Evolutionary conservation across 2,329 filamentous ascomycete species (phyloP).

Genomic region (Aspergillus quadricinctus): DNA sequence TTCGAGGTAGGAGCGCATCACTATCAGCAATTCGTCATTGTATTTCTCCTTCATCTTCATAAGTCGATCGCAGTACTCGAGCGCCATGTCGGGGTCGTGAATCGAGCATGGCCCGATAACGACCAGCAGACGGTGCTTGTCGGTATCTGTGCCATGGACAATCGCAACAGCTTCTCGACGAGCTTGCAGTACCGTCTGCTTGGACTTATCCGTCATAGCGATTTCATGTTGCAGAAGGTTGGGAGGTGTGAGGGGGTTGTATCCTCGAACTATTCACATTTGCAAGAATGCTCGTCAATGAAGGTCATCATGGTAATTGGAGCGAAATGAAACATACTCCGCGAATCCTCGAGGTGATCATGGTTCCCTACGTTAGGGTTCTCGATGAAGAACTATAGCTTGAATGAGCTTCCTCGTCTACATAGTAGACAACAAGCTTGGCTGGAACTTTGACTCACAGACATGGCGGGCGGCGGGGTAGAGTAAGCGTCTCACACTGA

Average conservation of each 20-base stretch:
- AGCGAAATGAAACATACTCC: slow-evolving; percentile 56
- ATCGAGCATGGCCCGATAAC: slow-evolving; percentile 96
- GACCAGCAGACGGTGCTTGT: slow-evolving; percentile 60
- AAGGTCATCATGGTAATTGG: not conserved
- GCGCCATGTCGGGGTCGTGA: slow-evolving; percentile 84
- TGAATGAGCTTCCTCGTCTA: slow-evolving; percentile 1
- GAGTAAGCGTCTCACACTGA: not conserved
- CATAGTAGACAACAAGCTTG: slow-evolving; percentile 1
- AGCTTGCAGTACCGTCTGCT: slow-evolving; percentile 53
- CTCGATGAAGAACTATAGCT: slow-evolving; percentile 64
- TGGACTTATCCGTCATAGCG: slow-evolving; percentile 43
- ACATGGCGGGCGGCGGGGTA: slow-evolving; percentile 28
- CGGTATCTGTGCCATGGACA: slow-evolving; percentile 55
- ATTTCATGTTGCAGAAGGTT: slow-evolving; percentile 96
- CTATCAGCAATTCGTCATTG: slow-evolving; percentile 81
- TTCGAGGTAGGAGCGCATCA: slow-evolving; percentile 98
- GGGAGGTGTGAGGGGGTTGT: slow-evolving; percentile 88
- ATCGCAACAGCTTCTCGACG: slow-evolving; percentile 59
- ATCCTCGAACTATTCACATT: slow-evolving; percentile 64
- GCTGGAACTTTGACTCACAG: slow-evolving; percentile 25
- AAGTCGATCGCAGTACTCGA: slow-evolving; percentile 88
- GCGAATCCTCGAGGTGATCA: slow-evolving; percentile 71
- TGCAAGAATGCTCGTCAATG: slow-evolving; percentile 1
- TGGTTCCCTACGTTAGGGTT: slow-evolving; percentile 76
- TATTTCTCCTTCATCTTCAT: slow-evolving; percentile 81